phyloP scores from a whole-genome alignment of 768 basidiomycete genomes.

The Lyophyllum semitale region DNA sequence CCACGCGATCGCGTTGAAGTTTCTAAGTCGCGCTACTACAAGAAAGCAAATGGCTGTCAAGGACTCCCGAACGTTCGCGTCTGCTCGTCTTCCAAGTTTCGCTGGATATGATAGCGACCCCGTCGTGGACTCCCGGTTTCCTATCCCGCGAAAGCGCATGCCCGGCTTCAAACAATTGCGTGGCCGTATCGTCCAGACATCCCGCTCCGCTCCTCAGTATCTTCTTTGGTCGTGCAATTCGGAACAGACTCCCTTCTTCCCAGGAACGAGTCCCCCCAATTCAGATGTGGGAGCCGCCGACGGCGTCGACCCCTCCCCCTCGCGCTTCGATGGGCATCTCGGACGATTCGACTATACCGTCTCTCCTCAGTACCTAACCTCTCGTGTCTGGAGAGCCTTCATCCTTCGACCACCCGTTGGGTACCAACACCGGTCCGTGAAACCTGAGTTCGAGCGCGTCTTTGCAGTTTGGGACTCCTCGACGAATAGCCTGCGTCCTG shows the following conservation, averaged over 20 bases:
- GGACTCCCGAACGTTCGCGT: neutral
- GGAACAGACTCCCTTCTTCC: neutral
- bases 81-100: neutral
- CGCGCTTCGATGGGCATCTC: neutral
- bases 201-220: too few species aligned
- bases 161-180: neutral
- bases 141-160: neutral
- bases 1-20: neutral
- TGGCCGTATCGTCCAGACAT: neutral
- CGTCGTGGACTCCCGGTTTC: neutral
- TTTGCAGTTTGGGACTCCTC: too few species aligned
- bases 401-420: neutral
- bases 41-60: too few species aligned
- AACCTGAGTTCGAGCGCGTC: neutral
- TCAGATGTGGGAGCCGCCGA: neutral
- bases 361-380: neutral
- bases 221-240: neutral
- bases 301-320: neutral
- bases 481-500: too few species aligned
- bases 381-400: neutral
- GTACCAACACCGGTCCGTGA: neutral
- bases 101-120: neutral
- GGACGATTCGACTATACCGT: neutral
- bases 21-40: too few species aligned
- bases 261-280: neutral